A percentile compares a stretch with the other conserved stretches of the same genome.
Evolutionary conservation across 2,329 filamentous ascomycete species (phyloP).

Genomic region (Penicillium sp.): DNA sequence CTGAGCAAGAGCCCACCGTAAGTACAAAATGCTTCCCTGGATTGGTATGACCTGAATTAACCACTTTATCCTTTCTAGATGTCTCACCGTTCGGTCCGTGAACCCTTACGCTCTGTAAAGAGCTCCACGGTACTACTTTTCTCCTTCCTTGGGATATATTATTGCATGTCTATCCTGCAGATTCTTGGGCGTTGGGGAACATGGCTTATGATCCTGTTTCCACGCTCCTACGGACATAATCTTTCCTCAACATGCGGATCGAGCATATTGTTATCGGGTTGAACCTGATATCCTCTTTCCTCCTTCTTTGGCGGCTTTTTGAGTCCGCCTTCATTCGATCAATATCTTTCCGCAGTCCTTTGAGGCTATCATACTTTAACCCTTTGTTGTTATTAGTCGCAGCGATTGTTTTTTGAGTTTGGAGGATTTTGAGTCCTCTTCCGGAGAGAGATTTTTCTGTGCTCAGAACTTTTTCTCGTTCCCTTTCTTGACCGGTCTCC

Average conservation of each 20-base stretch:
- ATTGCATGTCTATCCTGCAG: conserved; percentile 28
- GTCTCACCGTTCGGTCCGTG: conserved; percentile 52
- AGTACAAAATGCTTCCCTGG: conserved; percentile 50
- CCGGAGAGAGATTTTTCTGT: conserved; percentile 15
- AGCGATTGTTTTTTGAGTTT: conserved; percentile 21
- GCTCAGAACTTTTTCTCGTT: conserved; percentile 12
- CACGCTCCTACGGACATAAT: conserved; percentile 24
- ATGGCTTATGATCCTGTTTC: conserved; percentile 6
- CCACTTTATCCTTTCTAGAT: conserved; percentile 36
- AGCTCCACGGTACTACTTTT: conserved; percentile 5
- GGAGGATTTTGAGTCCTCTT: conserved; percentile 18
- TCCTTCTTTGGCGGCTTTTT: conserved; percentile 9
- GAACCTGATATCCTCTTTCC: conserved; percentile 12
- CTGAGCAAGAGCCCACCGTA: conserved; percentile 98
- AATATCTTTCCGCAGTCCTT: conserved; percentile 12
- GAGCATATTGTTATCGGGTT: conserved; percentile 25
- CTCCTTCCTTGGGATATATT: conserved; percentile 25
- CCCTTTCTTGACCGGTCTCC: conserved; percentile 1
- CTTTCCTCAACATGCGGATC: conserved; percentile 19
- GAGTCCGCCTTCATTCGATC: conserved; percentile 4
- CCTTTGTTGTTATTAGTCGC: conserved; percentile 21
- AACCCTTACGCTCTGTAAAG: conserved; percentile 52
- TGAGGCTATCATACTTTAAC: conserved; percentile 23
- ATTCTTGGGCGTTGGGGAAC: conserved; percentile 15
- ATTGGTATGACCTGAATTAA: neutral